A percentile compares a stretch with the other conserved stretches of the same genome.
These are phyloP conservation scores for Didymella pinodella DNA, from an alignment of 2,329 filamentous ascomycete species.

Conservation along the genomic window DNA sequence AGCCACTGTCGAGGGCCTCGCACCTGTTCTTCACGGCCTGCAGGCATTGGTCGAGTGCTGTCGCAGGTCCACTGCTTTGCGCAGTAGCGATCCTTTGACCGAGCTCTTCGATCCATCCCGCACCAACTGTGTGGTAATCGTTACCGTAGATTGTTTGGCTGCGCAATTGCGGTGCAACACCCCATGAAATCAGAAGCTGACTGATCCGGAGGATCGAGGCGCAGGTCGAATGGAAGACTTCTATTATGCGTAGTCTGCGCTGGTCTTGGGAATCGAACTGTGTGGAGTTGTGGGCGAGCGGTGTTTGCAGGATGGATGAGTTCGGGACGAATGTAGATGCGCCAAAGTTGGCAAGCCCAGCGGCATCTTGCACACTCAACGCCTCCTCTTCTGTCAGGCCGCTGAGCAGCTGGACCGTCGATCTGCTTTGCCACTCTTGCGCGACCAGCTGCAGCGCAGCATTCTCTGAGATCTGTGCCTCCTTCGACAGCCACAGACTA, in stretches of 20 bases:
- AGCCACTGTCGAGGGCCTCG: conserved; percentile 52
- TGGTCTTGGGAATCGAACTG: conserved; percentile 68
- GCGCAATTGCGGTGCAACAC: conserved; percentile 38
- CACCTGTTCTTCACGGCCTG: conserved; percentile 59
- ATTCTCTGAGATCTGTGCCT: conserved; percentile 79
- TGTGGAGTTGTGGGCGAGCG: conserved; percentile 30
- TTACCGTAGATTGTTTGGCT: conserved; percentile 38
- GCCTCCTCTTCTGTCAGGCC: conserved; percentile 80
- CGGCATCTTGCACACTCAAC: conserved; percentile 76
- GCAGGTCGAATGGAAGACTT: conserved; percentile 75
- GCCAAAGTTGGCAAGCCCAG: conserved; percentile 69
- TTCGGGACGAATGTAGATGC: conserved; percentile 57
- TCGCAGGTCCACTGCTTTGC: conserved; percentile 53
- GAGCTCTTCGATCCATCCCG: conserved; percentile 45
- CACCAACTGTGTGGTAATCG: conserved; percentile 42
- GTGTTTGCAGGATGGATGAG: conserved; percentile 53
- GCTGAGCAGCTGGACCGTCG: conserved; percentile 74
- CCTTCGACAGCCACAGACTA: conserved; percentile 83
- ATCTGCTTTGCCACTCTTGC: conserved; percentile 82
- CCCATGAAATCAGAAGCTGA: conserved; percentile 49
- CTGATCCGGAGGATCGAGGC: conserved; percentile 58
- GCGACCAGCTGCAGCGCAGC: conserved; percentile 81
- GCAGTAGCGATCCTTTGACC: conserved; percentile 39
- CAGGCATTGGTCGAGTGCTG: conserved; percentile 53
- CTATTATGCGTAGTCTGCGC: conserved; percentile 72